Conservation (phyloP, 352 stramenopile species). For the Aphanomyces cochlioides region DNA sequence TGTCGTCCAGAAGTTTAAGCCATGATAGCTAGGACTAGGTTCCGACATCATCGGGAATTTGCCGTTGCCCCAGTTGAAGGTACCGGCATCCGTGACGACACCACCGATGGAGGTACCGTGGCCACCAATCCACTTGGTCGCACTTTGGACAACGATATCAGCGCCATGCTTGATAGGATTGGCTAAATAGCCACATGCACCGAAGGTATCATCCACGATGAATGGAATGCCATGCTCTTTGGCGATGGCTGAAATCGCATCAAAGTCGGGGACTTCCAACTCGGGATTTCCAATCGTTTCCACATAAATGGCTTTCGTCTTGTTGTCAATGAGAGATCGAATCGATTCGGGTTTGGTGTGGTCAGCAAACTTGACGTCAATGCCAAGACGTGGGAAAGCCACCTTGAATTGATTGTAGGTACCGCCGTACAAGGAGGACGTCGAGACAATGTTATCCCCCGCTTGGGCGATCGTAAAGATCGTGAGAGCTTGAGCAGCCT, state of each 20-base stretch:
- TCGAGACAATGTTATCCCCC: conserved; percentile 94
- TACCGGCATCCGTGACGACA: conserved; percentile 75
- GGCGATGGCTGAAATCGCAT: conserved; percentile 83
- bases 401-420: conserved; percentile 93
- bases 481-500: conserved; percentile 81
- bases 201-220: conserved; percentile 94
- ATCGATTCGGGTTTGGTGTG: conserved; percentile 84
- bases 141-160: conserved; percentile 91
- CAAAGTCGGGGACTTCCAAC: conserved; percentile 93
- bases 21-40: conserved; percentile 54
- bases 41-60: conserved; percentile 93
- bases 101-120: conserved; percentile 93
- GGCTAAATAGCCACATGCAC: conserved; percentile 89
- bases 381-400: conserved; percentile 89
- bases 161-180: conserved; percentile 88
- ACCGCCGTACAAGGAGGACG: conserved; percentile 94
- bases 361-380: conserved; percentile 93
- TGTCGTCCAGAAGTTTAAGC: conserved; percentile 39
- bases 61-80: conserved; percentile 89
- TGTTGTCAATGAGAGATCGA: conserved; percentile 71
- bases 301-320: conserved; percentile 93
- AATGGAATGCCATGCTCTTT: conserved; percentile 87
- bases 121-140: conserved; percentile 96
- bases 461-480: conserved; percentile 83
- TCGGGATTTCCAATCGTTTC: conserved; percentile 93